These are phyloP conservation scores for Macrophomina pseudophaseolina DNA, from an alignment of 2,329 filamentous ascomycete species.

Conservation along the genomic window DNA sequence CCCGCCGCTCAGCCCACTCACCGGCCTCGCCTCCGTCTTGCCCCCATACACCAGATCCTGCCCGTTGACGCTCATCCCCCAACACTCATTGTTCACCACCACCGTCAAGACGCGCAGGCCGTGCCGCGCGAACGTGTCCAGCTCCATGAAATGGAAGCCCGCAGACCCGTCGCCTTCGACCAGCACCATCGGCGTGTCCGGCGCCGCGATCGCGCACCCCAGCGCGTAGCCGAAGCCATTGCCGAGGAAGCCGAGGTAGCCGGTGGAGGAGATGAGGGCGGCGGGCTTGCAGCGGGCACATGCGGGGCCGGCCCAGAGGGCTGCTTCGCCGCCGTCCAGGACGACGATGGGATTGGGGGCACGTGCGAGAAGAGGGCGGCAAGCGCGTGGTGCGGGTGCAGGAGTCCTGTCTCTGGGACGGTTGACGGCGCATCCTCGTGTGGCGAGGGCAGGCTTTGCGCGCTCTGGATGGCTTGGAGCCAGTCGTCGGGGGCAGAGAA, in stretches of 20 bases:
- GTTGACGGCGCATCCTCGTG: background rate
- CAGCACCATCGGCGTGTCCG: constrained; percentile 46
- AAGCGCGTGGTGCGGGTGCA: constrained; percentile 53
- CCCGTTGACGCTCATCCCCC: constrained; percentile 53
- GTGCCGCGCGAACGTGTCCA: constrained; percentile 52
- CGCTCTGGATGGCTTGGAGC: constrained; percentile 28
- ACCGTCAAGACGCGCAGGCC: constrained; percentile 49
- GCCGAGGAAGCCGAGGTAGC: constrained; percentile 53
- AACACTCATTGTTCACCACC: constrained; percentile 51
- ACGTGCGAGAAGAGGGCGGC: constrained; percentile 45
- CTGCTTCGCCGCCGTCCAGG: constrained; percentile 49
- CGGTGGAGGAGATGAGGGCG: constrained; percentile 37
- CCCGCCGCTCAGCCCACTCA: constrained; percentile 38
- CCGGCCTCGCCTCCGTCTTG: constrained; percentile 38
- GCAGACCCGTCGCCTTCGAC: constrained; percentile 54
- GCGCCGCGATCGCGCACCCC: constrained; percentile 47
- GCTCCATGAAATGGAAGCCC: constrained; percentile 54
- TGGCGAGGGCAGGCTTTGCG: background rate
- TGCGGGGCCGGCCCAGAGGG: constrained; percentile 39
- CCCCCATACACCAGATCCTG: constrained; percentile 52
- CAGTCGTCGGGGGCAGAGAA: constrained; percentile 34
- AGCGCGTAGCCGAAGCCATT: constrained; percentile 55
- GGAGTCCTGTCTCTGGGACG: constrained; percentile 10
- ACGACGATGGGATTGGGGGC: constrained; percentile 45
- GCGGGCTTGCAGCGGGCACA: constrained; percentile 28